phyloP scores from a whole-genome alignment of 2,329 filamentous ascomycete genomes.

The Coccinonectria pachysandricola region DNA sequence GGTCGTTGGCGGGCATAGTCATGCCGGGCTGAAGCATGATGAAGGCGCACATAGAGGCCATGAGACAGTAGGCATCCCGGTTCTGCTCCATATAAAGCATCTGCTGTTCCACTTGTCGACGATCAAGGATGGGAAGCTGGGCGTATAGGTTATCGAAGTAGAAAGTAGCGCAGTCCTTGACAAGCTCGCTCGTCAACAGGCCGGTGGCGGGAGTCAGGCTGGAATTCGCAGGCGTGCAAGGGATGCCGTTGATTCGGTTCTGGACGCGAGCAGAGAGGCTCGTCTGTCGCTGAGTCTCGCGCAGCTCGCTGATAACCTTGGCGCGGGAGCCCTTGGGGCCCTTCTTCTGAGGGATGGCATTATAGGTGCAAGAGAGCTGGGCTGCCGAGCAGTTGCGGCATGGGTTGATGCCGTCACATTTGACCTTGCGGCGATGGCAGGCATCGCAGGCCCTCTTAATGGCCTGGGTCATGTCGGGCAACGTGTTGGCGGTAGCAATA shows the following conservation, averaged over 20 bases:
- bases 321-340: constrained; percentile 64
- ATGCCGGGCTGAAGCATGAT: constrained; percentile 62
- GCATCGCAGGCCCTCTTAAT: constrained; percentile 59
- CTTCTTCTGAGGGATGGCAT: constrained; percentile 66
- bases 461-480: constrained; percentile 32
- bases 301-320: constrained; percentile 65
- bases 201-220: constrained; percentile 46
- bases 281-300: constrained; percentile 57
- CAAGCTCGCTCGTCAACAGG: constrained; percentile 49
- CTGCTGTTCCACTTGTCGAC: constrained; percentile 47
- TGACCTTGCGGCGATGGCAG: constrained; percentile 65
- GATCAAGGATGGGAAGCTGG: constrained; percentile 52
- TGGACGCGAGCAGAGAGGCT: constrained; percentile 53
- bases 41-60: constrained; percentile 56
- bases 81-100: constrained; percentile 51
- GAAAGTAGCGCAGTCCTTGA: constrained; percentile 57
- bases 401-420: constrained; percentile 60
- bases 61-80: constrained; percentile 52
- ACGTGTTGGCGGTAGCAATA: constrained; percentile 5
- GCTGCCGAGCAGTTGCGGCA: constrained; percentile 62
- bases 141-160: constrained; percentile 60
- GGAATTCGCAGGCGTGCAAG: constrained; percentile 35
- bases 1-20: constrained; percentile 46
- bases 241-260: constrained; percentile 46
- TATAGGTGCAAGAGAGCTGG: constrained; percentile 61